Evolutionary conservation across 2,329 filamentous ascomycete genomes (phyloP), one percentile per base, ranked within the genome.

Genomic region (Elsinoe perseae): DNA sequence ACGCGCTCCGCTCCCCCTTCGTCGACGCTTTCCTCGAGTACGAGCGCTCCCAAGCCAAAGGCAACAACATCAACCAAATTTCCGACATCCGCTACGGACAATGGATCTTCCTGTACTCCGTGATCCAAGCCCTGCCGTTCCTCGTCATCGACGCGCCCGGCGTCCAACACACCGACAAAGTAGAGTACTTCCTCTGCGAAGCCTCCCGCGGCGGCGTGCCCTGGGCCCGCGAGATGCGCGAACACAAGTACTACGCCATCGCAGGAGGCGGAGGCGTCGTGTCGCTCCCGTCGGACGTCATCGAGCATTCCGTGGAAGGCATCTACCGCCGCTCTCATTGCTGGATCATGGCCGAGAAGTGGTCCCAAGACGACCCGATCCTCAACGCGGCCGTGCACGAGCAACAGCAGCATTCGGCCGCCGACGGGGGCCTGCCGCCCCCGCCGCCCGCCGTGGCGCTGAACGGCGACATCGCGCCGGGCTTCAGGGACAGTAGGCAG

Each of bases 161-260:
- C 8, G 72, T 91, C 43, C 79, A 78, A 55, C 84, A 79, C 67
- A 85, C 82, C 0, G 81, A 89, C 52, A 84, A 80, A 1, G 85
- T 89, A 2, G 88, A 92, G 68, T 89, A 92, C 71, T 93, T 92
- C 73, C 75, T 92, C 25, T 91, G 87, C 68, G 79, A 89, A 66
- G 82, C 86, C 3, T 84, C 87, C 0, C 80, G 86, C 64, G 85
- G 84, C 16, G 83, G 84, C 56, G 77, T 82, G 0, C 87, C 88
- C 0, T 93, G 88, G 88, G 76, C 84, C 44, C 80, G 82, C 56
- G 85, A 86, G 54, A 80, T 81, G 57, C 68, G 66, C 10, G 63
- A 60, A 36, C 75, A 77, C 30, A 74, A 81, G 42, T 89, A 86
- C 86, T 89, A 87, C 69, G 81, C 86, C 61, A 81, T 87, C 4